phyloP scores from a whole-genome alignment of 2,329 filamentous ascomycete genomes.

The Sordariomycetes sp. region DNA sequence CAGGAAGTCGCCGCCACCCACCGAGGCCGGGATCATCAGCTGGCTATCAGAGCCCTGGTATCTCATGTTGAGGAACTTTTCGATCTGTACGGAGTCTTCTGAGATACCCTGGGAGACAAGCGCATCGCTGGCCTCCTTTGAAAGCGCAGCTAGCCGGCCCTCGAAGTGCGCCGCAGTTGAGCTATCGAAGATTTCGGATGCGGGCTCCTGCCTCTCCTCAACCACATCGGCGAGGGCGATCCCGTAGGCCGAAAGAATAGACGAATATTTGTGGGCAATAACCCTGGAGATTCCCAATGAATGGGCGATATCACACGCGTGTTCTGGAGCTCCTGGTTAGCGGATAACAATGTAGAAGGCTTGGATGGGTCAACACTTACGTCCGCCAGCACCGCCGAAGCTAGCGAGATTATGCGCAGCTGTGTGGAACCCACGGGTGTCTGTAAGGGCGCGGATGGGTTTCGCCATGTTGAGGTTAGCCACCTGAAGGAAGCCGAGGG shows the following conservation, averaged over 20 bases:
- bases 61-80: constrained; percentile 31
- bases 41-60: constrained; percentile 17
- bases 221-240: constrained; percentile 34
- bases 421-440: constrained; percentile 22
- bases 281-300: constrained; percentile 29
- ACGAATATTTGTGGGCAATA: constrained; percentile 32
- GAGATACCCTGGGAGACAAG: constrained; percentile 26
- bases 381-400: constrained; percentile 17
- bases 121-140: neutral
- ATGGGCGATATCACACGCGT: constrained; percentile 29
- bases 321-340: constrained; percentile 25
- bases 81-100: constrained; percentile 26
- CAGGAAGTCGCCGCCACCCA: constrained; percentile 42
- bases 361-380: neutral
- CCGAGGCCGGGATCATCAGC: constrained; percentile 22
- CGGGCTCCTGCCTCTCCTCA: constrained; percentile 24
- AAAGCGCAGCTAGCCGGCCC: constrained; percentile 29
- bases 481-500: constrained; percentile 63
- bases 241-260: constrained; percentile 33
- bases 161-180: constrained; percentile 6
- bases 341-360: constrained; percentile 6
- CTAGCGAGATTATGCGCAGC: constrained; percentile 23
- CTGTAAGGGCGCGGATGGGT: constrained; percentile 39
- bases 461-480: constrained; percentile 67
- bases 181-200: neutral